Evolutionary conservation across 75 land plant species (phyloP).

Genomic region (Pinus tabuliformis): DNA sequence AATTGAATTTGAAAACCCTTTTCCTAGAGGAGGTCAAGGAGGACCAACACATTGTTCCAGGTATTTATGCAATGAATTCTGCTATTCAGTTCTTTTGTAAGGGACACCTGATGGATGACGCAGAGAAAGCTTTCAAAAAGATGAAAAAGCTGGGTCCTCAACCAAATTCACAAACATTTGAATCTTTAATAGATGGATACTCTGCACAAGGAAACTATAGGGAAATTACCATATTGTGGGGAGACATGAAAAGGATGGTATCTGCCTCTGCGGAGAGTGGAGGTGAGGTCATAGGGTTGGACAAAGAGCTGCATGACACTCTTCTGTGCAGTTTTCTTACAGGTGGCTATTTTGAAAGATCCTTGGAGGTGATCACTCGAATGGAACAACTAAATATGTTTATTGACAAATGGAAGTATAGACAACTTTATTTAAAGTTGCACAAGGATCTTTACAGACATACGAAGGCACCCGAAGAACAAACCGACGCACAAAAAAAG

Average conservation of each 20-base stretch:
- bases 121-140: constrained; percentile 33
- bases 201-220: constrained; percentile 49
- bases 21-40: constrained; percentile 9
- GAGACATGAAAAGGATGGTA: constrained; percentile 51
- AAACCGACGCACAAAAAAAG: constrained; percentile 41
- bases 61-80: constrained; percentile 37
- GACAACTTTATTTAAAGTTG: constrained; percentile 37
- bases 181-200: constrained; percentile 39
- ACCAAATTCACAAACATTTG: constrained; percentile 44
- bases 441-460: constrained; percentile 48
- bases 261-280: constrained; percentile 12
- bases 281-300: background rate
- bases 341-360: constrained; percentile 71
- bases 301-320: constrained; percentile 44
- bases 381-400: constrained; percentile 37
- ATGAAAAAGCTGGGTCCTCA: constrained; percentile 31
- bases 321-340: constrained; percentile 46
- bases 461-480: constrained; percentile 24
- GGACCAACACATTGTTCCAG: background rate
- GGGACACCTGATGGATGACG: constrained; percentile 67
- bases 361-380: constrained; percentile 43
- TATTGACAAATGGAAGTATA: constrained; percentile 55
- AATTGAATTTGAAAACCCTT: constrained; percentile 1
- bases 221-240: constrained; percentile 61
- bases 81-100: constrained; percentile 54